Conservation (phyloP, 2,329 filamentous ascomycete species). For the Clarireedia homoeocarpa region DNA sequence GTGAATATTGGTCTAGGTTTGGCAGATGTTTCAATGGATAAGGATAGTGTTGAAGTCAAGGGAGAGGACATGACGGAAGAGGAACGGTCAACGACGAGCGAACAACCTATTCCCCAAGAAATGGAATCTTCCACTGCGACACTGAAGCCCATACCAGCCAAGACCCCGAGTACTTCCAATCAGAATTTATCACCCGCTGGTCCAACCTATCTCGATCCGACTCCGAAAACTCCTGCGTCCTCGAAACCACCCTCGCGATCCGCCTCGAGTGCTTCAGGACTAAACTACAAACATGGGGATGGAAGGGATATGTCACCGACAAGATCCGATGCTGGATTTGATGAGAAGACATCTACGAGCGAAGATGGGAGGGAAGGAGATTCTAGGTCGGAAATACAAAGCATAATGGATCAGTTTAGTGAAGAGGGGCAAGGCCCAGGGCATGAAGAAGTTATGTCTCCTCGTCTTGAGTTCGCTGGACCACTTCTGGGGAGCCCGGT, state of each 20-base stretch:
- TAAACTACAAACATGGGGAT: conserved; percentile 29
- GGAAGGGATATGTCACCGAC: conserved; percentile 41
- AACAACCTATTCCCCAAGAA: conserved; percentile 12
- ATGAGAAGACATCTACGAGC: conserved; percentile 48
- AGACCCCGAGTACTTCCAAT: conserved; percentile 5
- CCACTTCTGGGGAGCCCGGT: conserved; percentile 61
- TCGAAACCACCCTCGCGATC: conserved; percentile 34
- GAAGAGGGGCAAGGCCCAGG: conserved; percentile 63
- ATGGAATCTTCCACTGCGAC: conserved; percentile 32
- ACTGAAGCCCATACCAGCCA: conserved; percentile 22
- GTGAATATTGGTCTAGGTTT: conserved; percentile 2
- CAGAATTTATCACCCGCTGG: conserved; percentile 17
- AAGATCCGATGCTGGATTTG: conserved; percentile 46
- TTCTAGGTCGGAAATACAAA: conserved; percentile 83
- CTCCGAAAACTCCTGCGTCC: conserved; percentile 36
- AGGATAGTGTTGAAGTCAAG: background rate
- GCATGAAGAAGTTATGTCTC: conserved; percentile 86
- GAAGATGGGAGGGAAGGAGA: conserved; percentile 60
- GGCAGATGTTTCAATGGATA: background rate
- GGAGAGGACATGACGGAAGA: conserved; percentile 1
- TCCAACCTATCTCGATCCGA: conserved; percentile 40
- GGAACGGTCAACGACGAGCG: background rate
- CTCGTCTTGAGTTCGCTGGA: conserved; percentile 72
- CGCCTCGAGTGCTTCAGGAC: conserved; percentile 29
- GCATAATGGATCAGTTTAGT: conserved; percentile 94